phyloP scores from a whole-genome alignment of 140 eudicot species.

The Cichorium intybus region DNA sequence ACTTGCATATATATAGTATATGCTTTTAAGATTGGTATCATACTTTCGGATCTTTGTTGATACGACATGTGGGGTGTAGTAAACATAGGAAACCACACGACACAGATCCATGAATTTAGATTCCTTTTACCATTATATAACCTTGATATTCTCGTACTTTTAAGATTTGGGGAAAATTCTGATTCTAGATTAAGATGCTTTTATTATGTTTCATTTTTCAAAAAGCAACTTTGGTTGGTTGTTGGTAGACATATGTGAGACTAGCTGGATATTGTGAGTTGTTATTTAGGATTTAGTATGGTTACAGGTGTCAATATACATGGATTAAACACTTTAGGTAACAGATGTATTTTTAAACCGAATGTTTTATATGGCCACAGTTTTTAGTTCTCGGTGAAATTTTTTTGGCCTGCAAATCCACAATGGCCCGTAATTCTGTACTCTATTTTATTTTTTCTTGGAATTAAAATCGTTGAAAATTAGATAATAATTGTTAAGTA shows the following conservation, averaged over 20 bases:
- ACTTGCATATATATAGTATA: neutral
- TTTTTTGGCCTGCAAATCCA: too few species aligned
- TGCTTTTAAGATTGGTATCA: too few species aligned
- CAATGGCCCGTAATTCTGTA: neutral
- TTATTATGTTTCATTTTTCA: neutral
- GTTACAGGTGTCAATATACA: neutral
- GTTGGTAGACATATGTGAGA: constrained; percentile 3
- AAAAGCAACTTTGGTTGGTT: constrained; percentile 3
- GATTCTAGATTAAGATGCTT: constrained; percentile 1
- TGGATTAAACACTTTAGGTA: too few species aligned
- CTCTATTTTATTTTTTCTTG: neutral
- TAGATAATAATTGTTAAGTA: neutral
- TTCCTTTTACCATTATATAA: neutral
- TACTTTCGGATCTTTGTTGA: neutral
- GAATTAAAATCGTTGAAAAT: too few species aligned
- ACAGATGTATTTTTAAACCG: too few species aligned
- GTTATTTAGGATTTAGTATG: constrained; percentile 1
- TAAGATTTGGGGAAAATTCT: neutral
- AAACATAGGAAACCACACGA: constrained; percentile 7
- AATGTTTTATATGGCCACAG: too few species aligned
- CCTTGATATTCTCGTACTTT: neutral
- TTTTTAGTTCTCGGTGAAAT: too few species aligned
- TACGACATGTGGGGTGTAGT: neutral
- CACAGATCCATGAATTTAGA: neutral
- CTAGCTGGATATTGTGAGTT: neutral